Evolutionary conservation across 2,329 filamentous ascomycete species (phyloP).

Genomic region (Xylariaceae sp.): DNA sequence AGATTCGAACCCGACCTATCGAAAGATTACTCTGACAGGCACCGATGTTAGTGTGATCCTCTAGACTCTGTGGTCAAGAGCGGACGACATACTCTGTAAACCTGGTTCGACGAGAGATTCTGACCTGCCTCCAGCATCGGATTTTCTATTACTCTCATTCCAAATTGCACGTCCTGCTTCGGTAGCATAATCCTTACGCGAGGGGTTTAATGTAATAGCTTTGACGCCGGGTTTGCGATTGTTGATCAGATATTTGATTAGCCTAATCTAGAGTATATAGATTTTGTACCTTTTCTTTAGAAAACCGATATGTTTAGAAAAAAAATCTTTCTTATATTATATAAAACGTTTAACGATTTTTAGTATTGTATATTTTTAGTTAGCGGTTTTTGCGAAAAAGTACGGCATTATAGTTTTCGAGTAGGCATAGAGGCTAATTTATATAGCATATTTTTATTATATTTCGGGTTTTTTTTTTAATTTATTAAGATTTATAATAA

Average conservation of each 20-base stretch:
- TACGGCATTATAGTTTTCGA: neutral
- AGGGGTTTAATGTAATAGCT: constrained; percentile 1
- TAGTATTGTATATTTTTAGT: neutral
- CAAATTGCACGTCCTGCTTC: constrained; percentile 5
- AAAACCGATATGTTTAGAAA: neutral
- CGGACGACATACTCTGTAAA: neutral
- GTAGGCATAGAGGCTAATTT: neutral
- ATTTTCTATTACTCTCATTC: constrained; percentile 5
- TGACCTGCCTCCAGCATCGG: constrained; percentile 1
- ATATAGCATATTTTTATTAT: neutral
- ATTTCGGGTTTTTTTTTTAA: no score
- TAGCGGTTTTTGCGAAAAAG: neutral
- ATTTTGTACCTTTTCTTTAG: neutral
- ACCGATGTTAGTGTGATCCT: neutral
- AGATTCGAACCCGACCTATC: neutral
- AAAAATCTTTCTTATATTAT: neutral
- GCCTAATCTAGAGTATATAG: neutral
- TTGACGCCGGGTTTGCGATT: constrained; percentile 1
- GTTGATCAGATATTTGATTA: neutral
- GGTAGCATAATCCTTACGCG: constrained; percentile 2
- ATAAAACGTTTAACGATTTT: neutral
- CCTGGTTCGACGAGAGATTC: neutral
- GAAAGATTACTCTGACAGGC: constrained; percentile 1
- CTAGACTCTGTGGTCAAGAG: neutral
- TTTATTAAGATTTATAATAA: neutral